phyloP scores from a whole-genome alignment of 169 alveolate genomes.

The Cyclospora cayetanensis region DNA sequence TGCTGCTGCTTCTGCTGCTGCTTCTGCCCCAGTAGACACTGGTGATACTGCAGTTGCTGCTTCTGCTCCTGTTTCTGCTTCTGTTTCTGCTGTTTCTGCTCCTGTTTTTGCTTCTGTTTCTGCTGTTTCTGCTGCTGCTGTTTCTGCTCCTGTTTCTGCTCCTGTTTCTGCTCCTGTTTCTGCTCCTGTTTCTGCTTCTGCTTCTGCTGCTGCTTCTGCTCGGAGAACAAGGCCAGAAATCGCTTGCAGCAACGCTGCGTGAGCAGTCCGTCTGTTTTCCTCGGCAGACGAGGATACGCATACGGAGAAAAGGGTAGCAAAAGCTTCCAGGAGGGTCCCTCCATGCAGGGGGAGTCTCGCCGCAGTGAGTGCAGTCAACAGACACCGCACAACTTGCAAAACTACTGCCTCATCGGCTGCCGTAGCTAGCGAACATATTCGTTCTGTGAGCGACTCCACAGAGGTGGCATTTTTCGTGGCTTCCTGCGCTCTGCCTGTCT shows the following conservation, averaged over 20 bases:
- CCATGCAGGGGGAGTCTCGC: constrained; percentile 49
- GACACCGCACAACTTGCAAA: constrained; percentile 66
- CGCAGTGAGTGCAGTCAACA: constrained; percentile 63
- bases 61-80: neutral
- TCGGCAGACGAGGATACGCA: neutral
- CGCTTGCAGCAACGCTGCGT: constrained; percentile 67
- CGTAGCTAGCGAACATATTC: neutral
- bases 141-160: neutral
- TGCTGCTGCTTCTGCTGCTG: neutral
- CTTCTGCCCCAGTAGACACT: neutral
- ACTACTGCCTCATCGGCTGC: constrained; percentile 46
- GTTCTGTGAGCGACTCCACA: neutral
- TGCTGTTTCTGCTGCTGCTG: neutral
- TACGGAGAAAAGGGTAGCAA: constrained; percentile 9
- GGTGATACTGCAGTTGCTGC: constrained; percentile 28
- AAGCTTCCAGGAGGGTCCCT: neutral
- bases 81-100: neutral
- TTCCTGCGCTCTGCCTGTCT: neutral
- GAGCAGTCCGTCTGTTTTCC: constrained; percentile 47
- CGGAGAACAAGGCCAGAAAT: neutral
- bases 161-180: neutral
- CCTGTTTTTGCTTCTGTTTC: neutral
- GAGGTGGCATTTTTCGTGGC: neutral
- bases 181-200: neutral
- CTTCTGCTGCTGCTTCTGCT: neutral